Base-by-base conservation (phyloP, 768 basidiomycete species). In the Panus rudis region DNA sequence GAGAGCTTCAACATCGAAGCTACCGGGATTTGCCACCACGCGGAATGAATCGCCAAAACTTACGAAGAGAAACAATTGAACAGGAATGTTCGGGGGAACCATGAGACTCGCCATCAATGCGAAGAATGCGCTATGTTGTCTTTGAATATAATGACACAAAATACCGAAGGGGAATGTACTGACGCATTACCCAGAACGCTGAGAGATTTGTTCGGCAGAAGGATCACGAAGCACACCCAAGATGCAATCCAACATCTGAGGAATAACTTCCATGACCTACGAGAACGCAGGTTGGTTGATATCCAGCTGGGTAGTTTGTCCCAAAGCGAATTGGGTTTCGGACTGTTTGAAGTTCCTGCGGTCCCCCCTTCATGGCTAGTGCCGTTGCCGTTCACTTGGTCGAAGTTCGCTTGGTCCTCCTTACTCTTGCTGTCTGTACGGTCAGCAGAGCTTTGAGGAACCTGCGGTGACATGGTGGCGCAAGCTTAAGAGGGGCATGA, bases 11-110 rank as follows among this genome's bases (percentile, higher is more conserved):
- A 20, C 16, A 10, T 30, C n/a, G 28, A 10, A 30, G n/a, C 10
- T 10, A 30, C 10, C 28, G 28, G n/a, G 10, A n/a, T 10, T 10
- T 10, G 28, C 10, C 28, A 30, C 28, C 10, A 10, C 10, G n/a
- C 10, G 28, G 28, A 10, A n/a, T 30, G 28, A 10, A 30, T 10
- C 28, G n/a, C 28, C 28, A 19, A 13, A n/a, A 64, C 70, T 47
- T 45, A 71, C 73, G 40, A 72, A 69, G 21, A 75, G 25, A 51
- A 73, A 76, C 3, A 76, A 41, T 41, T 74, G 69, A 14, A 72
- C 52, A 0, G 76, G 73, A 48, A 75, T 58, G 28, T 60, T 65
- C 3, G 76, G 71, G 4, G 77, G 75, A 1, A 75, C 46, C 55
- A 78, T 70, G 43, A 71, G 34, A 43, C 60, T 64, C 2, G 62